Conservation (phyloP, 257 asterid genomes). For the Nicotiana sylvestris region DNA sequence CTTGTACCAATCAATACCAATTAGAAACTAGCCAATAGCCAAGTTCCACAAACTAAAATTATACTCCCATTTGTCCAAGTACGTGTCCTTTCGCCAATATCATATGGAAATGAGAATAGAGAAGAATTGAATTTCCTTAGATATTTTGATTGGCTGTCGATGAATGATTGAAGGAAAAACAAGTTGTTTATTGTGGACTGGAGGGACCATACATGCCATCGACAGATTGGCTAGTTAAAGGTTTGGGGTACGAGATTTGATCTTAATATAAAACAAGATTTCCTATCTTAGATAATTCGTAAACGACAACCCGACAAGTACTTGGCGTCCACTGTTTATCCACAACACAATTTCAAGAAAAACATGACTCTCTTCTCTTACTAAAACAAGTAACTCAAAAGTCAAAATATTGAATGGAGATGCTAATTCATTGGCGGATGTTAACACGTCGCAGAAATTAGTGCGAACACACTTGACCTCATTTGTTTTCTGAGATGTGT, state of each 20-base stretch:
- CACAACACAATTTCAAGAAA: background rate
- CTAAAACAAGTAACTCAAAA: background rate
- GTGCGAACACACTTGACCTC: background rate
- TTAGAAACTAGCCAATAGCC: background rate
- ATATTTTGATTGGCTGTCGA: background rate
- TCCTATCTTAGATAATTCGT: background rate
- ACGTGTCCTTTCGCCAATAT: background rate
- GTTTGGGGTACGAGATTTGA: background rate
- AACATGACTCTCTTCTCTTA: background rate
- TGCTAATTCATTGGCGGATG: background rate
- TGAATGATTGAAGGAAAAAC: constrained; percentile 5
- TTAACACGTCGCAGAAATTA: background rate
- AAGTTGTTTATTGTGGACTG: background rate
- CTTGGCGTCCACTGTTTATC: background rate
- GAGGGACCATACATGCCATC: background rate
- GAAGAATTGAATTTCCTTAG: background rate
- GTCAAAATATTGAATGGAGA: background rate
- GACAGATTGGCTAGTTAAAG: background rate
- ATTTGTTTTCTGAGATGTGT: too few relatives aligned
- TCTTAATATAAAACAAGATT: background rate
- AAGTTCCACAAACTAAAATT: background rate
- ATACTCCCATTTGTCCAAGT: background rate
- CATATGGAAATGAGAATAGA: background rate
- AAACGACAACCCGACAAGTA: background rate
- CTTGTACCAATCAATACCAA: background rate